Conservation (phyloP, 2,329 filamentous ascomycete species). For the Trichoderma hamatum region DNA sequence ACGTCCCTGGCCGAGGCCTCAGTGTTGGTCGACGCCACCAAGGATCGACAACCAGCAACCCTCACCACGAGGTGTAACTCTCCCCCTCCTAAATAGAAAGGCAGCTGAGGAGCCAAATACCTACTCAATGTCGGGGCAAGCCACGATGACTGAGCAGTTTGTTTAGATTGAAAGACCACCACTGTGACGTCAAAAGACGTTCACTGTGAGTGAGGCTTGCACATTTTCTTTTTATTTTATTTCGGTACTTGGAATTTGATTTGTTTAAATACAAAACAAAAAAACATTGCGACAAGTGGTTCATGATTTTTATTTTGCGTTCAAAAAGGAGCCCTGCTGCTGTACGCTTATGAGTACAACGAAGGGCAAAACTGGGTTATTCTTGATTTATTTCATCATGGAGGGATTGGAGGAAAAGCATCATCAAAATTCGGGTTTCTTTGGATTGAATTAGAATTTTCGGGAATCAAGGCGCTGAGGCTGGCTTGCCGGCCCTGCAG, state of each 20-base stretch:
- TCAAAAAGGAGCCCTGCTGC: slow-evolving; percentile 4
- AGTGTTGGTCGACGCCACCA: slow-evolving; percentile 27
- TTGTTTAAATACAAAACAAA: slow-evolving; percentile 4
- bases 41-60: slow-evolving; percentile 68
- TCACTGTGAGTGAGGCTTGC: slow-evolving; percentile 2
- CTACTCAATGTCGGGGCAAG: neutral
- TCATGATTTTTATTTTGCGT: slow-evolving; percentile 39
- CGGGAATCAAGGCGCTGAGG: slow-evolving; percentile 4
- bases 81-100: neutral
- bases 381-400: neutral
- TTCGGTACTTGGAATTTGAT: neutral
- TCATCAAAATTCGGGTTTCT: slow-evolving; percentile 2
- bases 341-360: slow-evolving; percentile 17
- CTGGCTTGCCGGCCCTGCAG: slow-evolving; percentile 12
- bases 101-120: neutral
- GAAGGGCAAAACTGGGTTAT: slow-evolving; percentile 1
- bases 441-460: slow-evolving; percentile 12
- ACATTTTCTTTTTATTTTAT: neutral
- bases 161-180: slow-evolving; percentile 2
- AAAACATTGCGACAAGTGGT: neutral
- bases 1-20: slow-evolving; percentile 25
- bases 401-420: slow-evolving; percentile 19
- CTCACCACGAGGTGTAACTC: neutral
- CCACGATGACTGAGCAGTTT: slow-evolving; percentile 78
- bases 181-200: neutral